Conservation (phyloP, 306 rosid species). For the Mimosa bimucronata region DNA sequence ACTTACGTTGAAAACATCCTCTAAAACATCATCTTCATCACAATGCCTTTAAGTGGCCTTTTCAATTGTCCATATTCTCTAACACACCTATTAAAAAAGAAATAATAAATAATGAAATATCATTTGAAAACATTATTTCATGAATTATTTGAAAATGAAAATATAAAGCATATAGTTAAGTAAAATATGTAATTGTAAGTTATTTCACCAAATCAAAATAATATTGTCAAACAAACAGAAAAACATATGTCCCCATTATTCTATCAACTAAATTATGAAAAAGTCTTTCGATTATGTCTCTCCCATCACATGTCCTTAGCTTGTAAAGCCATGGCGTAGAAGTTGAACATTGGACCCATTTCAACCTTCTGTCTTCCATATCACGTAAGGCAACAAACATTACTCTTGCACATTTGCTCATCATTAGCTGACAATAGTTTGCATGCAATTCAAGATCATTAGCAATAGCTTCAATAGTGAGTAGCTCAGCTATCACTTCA, state of each 20-base stretch:
- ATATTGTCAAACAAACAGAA: not conserved
- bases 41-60: not conserved
- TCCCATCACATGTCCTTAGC: not conserved
- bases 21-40: not conserved
- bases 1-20: not conserved
- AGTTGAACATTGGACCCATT: not conserved
- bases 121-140: too few relatives aligned
- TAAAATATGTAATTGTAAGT: not conserved
- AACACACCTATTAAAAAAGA: not conserved
- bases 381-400: not conserved
- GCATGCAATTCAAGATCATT: not conserved
- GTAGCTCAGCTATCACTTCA: not conserved
- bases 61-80: not conserved
- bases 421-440: not conserved
- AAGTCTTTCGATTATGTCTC: not conserved
- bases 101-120: not conserved
- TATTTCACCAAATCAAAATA: not conserved
- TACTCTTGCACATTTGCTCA: not conserved
- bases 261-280: not conserved
- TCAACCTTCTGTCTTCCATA: not conserved
- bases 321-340: not conserved
- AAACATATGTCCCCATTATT: too few relatives aligned
- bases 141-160: too few relatives aligned
- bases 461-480: not conserved
- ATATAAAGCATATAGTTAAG: too few relatives aligned